phyloP scores from a whole-genome alignment of 2,329 filamentous ascomycete species.

The Dactylellina haptotyla region DNA sequence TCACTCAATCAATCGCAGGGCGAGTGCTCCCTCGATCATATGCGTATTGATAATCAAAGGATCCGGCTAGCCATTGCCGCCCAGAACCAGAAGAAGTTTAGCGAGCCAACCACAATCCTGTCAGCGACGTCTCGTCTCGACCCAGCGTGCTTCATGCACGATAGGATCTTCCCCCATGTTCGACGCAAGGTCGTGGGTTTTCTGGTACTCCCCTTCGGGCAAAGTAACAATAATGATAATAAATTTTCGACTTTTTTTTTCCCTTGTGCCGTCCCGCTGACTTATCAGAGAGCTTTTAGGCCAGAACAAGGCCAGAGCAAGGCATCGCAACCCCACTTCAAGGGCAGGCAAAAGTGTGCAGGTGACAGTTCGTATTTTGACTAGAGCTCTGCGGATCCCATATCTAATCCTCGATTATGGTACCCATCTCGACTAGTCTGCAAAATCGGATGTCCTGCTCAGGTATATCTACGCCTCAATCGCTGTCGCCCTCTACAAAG shows the following conservation, averaged over 20 bases:
- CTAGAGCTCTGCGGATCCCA: conserved; percentile 45
- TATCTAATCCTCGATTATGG: conserved; percentile 12
- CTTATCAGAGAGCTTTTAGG: conserved; percentile 4
- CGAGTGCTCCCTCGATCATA: no score
- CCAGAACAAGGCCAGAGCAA: neutral
- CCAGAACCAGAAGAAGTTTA: conserved; percentile 11
- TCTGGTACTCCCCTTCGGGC: no score
- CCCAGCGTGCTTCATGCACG: conserved; percentile 15
- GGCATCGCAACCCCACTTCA: conserved; percentile 11
- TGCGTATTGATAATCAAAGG: no score
- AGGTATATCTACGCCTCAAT: neutral
- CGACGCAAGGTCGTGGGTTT: neutral
- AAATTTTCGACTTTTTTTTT: neutral
- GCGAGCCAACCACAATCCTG: conserved; percentile 32
- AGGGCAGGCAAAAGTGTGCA: conserved; percentile 23
- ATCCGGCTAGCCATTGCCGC: no score
- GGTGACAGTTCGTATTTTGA: conserved; percentile 32
- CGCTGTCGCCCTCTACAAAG: no score
- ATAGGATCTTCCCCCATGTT: conserved; percentile 5
- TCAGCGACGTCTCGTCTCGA: conserved; percentile 17
- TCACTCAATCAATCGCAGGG: no score
- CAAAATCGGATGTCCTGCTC: neutral
- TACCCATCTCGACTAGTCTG: neutral
- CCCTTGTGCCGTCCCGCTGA: conserved; percentile 25
- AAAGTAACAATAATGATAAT: no score